Evolutionary conservation across 345 rosid species (phyloP), one percentile per base, ranked within the genome.

Genomic region (Syzygium grande): DNA sequence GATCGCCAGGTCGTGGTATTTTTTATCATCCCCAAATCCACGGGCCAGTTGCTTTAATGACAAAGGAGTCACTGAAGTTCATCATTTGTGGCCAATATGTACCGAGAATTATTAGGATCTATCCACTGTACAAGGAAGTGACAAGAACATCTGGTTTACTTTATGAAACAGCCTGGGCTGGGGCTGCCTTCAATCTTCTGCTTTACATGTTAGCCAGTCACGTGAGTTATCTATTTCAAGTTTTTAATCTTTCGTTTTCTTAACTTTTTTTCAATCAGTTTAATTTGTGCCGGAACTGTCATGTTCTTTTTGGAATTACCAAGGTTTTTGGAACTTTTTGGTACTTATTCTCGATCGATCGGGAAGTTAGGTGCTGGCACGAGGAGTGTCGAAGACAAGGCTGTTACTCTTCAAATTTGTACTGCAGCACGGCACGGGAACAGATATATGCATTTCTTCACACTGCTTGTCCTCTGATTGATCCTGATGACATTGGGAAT

Each of bases 121-220:
- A 59, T 88, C 98, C 97, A 14, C 92, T 96, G 84, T 91, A 84
- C 80, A 91, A 88, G 53, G 94, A 95, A 85, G 92, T 93, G 3
- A 93, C 96, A 7, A 90, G 93, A 88, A 93, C 94, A 89, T 96
- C 98, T 23, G 98, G 97, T 68, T 89, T 93, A 46, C 90, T 96
- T 29, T 89, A 94, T 41, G 96, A 97, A 89, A 97, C 95, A 14
- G 97, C 98, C 68, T 92, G 96, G 97, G 94, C 94, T 78, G 98
- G 97, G 86, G 98, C 99, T 91, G 97, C 91, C 88, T 91, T 92
- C 84, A 97, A 97, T 89, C 98, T 97, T 46, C 89, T 93, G 65
- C 97, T 96, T 58, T 97, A 94, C 80, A 96, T 95, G 98, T 91
- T 97, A 56, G 98, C 98, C 85, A 96, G 99, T 89, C 99, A 97